Base-by-base conservation (phyloP, 192 early-diverging fungal genomes). In the Linnemannia zychae region DNA sequence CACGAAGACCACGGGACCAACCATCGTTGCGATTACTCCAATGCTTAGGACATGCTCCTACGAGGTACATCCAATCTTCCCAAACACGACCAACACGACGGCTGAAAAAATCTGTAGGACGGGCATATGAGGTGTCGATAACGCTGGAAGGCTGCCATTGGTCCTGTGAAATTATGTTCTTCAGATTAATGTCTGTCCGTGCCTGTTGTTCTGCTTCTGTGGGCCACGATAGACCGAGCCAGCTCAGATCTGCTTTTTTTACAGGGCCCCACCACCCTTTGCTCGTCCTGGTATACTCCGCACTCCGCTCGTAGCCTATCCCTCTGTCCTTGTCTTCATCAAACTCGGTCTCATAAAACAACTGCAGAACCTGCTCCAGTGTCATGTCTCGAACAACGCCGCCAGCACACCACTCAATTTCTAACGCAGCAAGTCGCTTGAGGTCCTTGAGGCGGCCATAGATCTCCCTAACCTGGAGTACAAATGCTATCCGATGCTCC, bases 261-360 rank as follows among this genome's bases (percentile, higher is more conserved):
- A 68, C 31, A 7, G 67, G 67, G 0, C 67, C 67, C 67, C 67
- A 68, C 67, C 67, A 68, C 0, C 67, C 67, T 38, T 37, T 40
- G 17, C 16, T 17, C 16, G 67, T 68, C 37, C 67, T 38, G 28
- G 67, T 9, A 38, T 34, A 31, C 17, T 68, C 36, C 28, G 24
- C 57, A 3, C 57, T 60, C 57, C 57, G 57, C 57, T 31, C 28
- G 9, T 28, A 28, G 12, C 28, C 11, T 0, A 60, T 60, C 4
- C 57, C 28, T 24, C 2, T 60, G 57, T 15, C 67, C 18, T 38
- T 31, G 1, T 68, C 36, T 36, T 68, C 67, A 18, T 68, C 67
- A 68, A 68, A 68, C 67, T 68, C 67, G 36, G 67, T 68, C 36
- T 68, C 67, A 13, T 68, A 68, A 18, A 68, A 68, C 7, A 68